These are phyloP conservation scores for Talaromyces trachyspermus DNA, from an alignment of 495 filamentous ascomycete species.

Conservation along the genomic window DNA sequence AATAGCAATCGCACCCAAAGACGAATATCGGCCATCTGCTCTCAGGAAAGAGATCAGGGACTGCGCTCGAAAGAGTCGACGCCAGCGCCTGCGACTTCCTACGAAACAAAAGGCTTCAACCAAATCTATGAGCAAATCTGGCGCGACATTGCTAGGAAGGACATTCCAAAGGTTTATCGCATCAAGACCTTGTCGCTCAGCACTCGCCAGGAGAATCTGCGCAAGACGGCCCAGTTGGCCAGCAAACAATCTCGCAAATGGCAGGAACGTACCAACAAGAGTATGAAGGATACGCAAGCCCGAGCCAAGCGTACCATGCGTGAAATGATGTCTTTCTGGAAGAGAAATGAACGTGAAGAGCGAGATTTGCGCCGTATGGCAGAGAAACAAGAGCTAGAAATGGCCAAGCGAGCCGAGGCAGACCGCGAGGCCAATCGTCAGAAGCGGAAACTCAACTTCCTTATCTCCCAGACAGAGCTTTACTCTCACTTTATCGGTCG, in stretches of 20 bases:
- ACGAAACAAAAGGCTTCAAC: conserved; percentile 85
- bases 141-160: conserved; percentile 88
- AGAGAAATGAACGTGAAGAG: conserved; percentile 95
- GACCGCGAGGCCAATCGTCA: conserved; percentile 95
- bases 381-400: conserved; percentile 93
- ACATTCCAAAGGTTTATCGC: conserved; percentile 84
- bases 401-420: conserved; percentile 91
- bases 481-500: conserved; percentile 99
- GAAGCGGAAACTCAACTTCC: conserved; percentile 97
- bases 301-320: conserved; percentile 96
- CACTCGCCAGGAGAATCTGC: conserved; percentile 83
- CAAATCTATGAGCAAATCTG: conserved; percentile 98
- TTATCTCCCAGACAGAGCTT: conserved; percentile 96
- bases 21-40: conserved; percentile 47
- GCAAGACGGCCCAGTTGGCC: conserved; percentile 95
- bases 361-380: conserved; percentile 88
- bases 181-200: conserved; percentile 74
- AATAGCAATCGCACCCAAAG: conserved; percentile 53
- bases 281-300: conserved; percentile 93
- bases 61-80: conserved; percentile 53
- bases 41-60: conserved; percentile 55
- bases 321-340: conserved; percentile 99
- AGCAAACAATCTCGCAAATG: conserved; percentile 96
- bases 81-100: conserved; percentile 45
- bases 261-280: conserved; percentile 97